Evolutionary conservation across 1,284 basidiomycete genomes (phyloP), one percentile per base, ranked within the genome.

Genomic region (Ceratobasidium sp.): DNA sequence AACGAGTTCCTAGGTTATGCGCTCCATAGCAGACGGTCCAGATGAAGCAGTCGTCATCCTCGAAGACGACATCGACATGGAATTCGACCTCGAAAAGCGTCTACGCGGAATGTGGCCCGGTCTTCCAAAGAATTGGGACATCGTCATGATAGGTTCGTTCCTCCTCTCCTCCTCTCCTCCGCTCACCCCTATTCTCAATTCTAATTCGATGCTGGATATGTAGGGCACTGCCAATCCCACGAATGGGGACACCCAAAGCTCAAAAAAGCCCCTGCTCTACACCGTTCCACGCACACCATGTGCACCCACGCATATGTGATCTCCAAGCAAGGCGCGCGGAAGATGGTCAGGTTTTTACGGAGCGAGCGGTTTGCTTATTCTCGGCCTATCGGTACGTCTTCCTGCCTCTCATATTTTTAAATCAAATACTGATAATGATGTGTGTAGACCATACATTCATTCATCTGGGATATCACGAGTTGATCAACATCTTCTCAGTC

Each of bases 21-120:
- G 78, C 32, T 54, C 75, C 26, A 78, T 82, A 32, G 71, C 61
- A 16, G 80, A 80, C 26, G 78, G 77, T 46, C 72, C 73, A 0
- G 80, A 81, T 79, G 74, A 79, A 0, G 81, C 84, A 14, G 82
- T 82, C 0, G 78, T 93, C 18, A 84, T 94, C 23, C 82, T 94
- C 23, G 92, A 94, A 81, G 93, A 94, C 78, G 92, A 94, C 75
- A 82, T 94, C 16, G 90, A 94, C 78, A 69, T 73, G 52, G 64
- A 73, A 80, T 84, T 82, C 71, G 89, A 93, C 77, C 84, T 92
- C 16, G 79, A 83, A 13, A 66, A 78, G 11, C 83, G 87, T 49
- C 80, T 93, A 63, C 77, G 76, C 43, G 76, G 77, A 5, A 78
- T 92, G 54, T 91, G 90, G 89, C 73, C 77, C 1, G 78, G 81